phyloP scores from a whole-genome alignment of 176 grass and related monocot genomes.

The Cocos nucifera region DNA sequence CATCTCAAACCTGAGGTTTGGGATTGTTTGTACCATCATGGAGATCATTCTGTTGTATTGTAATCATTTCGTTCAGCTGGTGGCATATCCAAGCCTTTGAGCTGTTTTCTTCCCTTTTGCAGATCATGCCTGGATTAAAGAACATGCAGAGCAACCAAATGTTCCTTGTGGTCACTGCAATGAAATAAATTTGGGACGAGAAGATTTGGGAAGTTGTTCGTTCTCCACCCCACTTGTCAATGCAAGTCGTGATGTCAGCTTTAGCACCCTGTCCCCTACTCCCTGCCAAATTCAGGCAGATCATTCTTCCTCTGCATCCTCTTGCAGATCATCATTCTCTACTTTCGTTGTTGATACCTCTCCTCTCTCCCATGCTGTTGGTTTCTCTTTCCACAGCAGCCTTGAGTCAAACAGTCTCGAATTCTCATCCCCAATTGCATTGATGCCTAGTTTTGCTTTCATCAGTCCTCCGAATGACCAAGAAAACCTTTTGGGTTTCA shows the following conservation, averaged over 20 bases:
- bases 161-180: slow-evolving; percentile 26
- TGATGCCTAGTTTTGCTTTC: slow-evolving; percentile 69
- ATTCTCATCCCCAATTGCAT: slow-evolving; percentile 18
- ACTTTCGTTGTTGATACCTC: slow-evolving; percentile 15
- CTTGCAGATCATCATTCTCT: slow-evolving; percentile 60
- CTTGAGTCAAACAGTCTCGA: neutral
- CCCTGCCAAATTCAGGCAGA: slow-evolving; percentile 35
- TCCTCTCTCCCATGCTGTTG: slow-evolving; percentile 13
- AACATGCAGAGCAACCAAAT: slow-evolving; percentile 39
- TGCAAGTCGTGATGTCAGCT: slow-evolving; percentile 69
- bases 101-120: slow-evolving; percentile 16
- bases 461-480: slow-evolving; percentile 29
- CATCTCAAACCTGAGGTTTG: too few relatives aligned
- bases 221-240: slow-evolving; percentile 43
- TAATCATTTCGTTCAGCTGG: neutral
- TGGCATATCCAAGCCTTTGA: slow-evolving; percentile 11
- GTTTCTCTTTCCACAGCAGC: slow-evolving; percentile 47
- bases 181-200: slow-evolving; percentile 16
- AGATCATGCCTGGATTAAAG: slow-evolving; percentile 84
- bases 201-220: slow-evolving; percentile 42
- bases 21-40: too few relatives aligned
- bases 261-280: slow-evolving; percentile 32
- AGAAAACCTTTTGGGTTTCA: slow-evolving; percentile 20
- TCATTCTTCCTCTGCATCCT: slow-evolving; percentile 32
- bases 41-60: neutral